Percentiles rank a stretch among this genome's conserved stretches.
phyloP scores from a whole-genome alignment of 164 flowering plant genomes.

The Litsea cubeba region DNA sequence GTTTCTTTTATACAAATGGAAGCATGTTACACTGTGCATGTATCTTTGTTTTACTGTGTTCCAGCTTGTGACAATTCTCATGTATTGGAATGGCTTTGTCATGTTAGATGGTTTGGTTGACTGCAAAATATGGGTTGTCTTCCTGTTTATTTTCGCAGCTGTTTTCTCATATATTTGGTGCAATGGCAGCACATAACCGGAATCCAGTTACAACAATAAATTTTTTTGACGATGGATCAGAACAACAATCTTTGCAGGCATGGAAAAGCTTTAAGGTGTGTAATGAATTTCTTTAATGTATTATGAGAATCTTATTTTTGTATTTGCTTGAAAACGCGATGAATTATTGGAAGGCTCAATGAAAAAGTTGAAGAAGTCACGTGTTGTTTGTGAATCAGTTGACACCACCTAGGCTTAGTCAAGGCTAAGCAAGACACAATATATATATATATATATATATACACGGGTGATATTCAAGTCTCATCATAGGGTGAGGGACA shows the following conservation, averaged over 20 bases:
- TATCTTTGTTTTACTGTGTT: neutral
- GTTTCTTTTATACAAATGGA: neutral
- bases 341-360: no score
- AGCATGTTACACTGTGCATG: neutral
- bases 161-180: conserved; percentile 5
- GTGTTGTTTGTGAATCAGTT: no score
- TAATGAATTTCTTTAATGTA: neutral
- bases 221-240: conserved; percentile 9
- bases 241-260: conserved; percentile 12
- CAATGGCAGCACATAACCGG: conserved; percentile 11
- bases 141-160: conserved; percentile 1
- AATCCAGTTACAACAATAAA: conserved; percentile 3
- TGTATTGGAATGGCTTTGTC: neutral
- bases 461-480: no score
- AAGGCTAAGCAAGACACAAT: no score
- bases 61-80: neutral
- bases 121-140: neutral
- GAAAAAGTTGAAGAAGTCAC: no score
- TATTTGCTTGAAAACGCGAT: no score
- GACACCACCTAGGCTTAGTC: no score
- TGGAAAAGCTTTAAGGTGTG: conserved; percentile 19
- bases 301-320: no score
- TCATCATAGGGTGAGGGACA: no score
- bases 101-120: conserved; percentile 1
- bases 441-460: no score